Percentiles rank a stretch among this genome's conserved stretches.
phyloP scores from a whole-genome alignment of 495 filamentous ascomycete genomes.

The Physcia stellaris region DNA sequence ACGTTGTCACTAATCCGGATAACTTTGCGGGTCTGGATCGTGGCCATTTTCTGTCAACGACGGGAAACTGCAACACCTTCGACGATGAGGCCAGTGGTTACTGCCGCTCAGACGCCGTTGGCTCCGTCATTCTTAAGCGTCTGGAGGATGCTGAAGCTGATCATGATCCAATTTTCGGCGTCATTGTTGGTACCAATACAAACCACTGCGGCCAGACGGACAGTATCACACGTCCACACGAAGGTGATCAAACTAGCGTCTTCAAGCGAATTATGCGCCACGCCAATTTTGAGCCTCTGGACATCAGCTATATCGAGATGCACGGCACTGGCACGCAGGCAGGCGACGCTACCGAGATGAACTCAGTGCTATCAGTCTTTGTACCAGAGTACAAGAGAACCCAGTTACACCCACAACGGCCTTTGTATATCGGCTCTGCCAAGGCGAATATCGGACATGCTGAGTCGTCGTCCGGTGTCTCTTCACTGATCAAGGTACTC shows the following conservation, averaged over 20 bases:
- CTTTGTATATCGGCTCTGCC: slow-evolving; percentile 20
- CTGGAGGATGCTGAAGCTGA: slow-evolving; percentile 62
- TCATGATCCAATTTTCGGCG: slow-evolving; percentile 58
- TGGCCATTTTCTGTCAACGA: slow-evolving; percentile 64
- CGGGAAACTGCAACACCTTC: slow-evolving; percentile 70
- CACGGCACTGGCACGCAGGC: slow-evolving; percentile 78
- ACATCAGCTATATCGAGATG: slow-evolving; percentile 73
- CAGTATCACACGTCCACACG: slow-evolving; percentile 60
- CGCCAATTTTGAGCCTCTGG: slow-evolving; percentile 52
- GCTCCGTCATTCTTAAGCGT: slow-evolving; percentile 59
- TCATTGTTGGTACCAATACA: slow-evolving; percentile 52
- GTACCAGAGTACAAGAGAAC: slow-evolving; percentile 51
- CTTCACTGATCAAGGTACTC: slow-evolving; percentile 22
- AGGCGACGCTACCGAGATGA: slow-evolving; percentile 70
- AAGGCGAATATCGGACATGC: slow-evolving; percentile 30
- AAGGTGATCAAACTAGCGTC: slow-evolving; percentile 51
- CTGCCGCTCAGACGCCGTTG: slow-evolving; percentile 62
- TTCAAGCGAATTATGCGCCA: slow-evolving; percentile 52
- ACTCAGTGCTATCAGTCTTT: slow-evolving; percentile 63
- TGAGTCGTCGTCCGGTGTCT: slow-evolving; percentile 22
- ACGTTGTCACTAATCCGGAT: slow-evolving; percentile 71
- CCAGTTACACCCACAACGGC: slow-evolving; percentile 33
- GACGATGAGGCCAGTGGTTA: slow-evolving; percentile 71
- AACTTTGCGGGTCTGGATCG: slow-evolving; percentile 72
- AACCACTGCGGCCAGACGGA: slow-evolving; percentile 69